Percentiles rank a stretch among this genome's conserved stretches.
phyloP scores from a whole-genome alignment of 73 alveolate species.

The Paramecium primaurelia region DNA sequence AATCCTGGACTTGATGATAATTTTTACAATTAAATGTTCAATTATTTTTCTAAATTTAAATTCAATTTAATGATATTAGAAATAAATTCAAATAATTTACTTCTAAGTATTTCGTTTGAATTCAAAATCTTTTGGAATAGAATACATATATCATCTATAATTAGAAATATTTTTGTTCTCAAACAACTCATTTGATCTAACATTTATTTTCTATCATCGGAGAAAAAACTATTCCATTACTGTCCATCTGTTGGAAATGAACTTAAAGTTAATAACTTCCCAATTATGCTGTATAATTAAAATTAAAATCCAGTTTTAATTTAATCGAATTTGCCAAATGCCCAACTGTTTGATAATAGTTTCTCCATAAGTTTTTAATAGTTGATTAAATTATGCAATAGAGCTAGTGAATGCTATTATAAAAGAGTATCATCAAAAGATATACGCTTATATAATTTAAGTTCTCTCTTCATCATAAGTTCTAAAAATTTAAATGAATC shows the following conservation, averaged over 20 bases:
- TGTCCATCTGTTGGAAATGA: neutral
- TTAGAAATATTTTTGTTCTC: neutral
- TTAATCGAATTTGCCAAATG: neutral
- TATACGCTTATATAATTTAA: neutral
- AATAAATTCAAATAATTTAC: neutral
- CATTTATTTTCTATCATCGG: neutral
- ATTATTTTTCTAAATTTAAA: conserved; percentile 5
- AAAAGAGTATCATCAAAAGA: neutral
- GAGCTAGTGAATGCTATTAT: neutral
- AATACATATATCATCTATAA: neutral
- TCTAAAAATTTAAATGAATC: neutral
- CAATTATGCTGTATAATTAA: neutral
- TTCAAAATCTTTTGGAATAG: neutral
- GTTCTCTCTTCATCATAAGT: neutral
- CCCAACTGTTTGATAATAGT: conserved; percentile 7
- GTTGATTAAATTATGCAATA: neutral
- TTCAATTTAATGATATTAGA: neutral
- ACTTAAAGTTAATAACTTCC: neutral
- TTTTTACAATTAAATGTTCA: neutral
- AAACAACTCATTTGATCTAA: neutral
- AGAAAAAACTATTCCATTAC: neutral
- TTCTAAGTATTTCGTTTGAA: neutral
- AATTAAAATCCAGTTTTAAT: neutral
- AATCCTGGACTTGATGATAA: conserved; percentile 4
- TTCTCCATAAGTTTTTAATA: neutral